Evolutionary conservation across 768 basidiomycete genomes (phyloP), one percentile per base, ranked within the genome.

Genomic region (Sporobolomyces roseus): DNA sequence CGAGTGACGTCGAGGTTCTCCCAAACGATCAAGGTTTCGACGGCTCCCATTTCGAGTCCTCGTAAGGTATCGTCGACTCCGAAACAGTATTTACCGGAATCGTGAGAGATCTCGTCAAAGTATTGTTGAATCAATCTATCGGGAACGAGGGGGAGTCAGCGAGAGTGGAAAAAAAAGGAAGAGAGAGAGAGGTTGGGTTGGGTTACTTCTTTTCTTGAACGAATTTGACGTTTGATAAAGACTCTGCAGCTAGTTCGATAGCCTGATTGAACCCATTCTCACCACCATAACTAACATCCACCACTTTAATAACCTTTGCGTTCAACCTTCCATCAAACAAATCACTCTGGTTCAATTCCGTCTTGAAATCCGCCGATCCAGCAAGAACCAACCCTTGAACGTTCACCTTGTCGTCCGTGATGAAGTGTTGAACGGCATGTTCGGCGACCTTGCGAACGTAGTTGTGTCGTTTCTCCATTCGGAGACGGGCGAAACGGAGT

Each of bases 221-320:
- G 75, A 99, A 98, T 79, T 99, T 99, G 83, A 99, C 96, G 79
- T 98, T 98, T 43, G 91, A 87, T 33, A 99, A 86, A 4, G 91
- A 89, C 79, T 99, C 96, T 1, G 91, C 89, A 0, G 96, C 91
- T 60, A 98, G 85, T 78, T 98, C 96, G 74, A 99, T 98, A 23
- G 96, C 94, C 84, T 99, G 96, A 78, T 98, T 98, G 82, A 98
- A 99, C 32, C 96, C 96, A 78, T 97, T 96, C 81, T 97, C 93
- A 54, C 94, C 93, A 49, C 96, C 96, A 75, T 99, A 99, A 71
- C 89, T 91, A 75, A 99, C 93, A 81, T 99, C 96, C 65, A 99
- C 96, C 52, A 97, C 86, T 80, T 97, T 97, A 84, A 98, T 91
- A 70, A 99, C 83, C 82, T 97, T 98, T 38, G 91, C 86, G 1